These are phyloP conservation scores for Hirschfeldia incana DNA, from an alignment of 345 rosid genomes.

Conservation along the genomic window DNA sequence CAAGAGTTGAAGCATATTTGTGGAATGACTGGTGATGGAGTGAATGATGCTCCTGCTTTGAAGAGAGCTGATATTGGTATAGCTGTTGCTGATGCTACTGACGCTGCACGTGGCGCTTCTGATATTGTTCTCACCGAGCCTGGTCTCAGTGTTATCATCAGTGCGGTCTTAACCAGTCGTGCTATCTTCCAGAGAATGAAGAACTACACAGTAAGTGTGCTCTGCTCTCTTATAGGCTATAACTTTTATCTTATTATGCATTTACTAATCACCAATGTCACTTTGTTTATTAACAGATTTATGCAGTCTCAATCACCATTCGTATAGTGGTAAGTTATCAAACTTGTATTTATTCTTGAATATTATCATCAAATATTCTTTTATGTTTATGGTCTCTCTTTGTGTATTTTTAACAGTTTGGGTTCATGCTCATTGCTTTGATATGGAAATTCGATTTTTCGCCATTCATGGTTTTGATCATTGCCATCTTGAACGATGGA, in stretches of 20 bases:
- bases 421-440: constrained; percentile 84
- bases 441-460: constrained; percentile 90
- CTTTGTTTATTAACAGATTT: constrained; percentile 42
- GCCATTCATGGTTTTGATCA: constrained; percentile 95
- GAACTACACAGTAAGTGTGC: constrained; percentile 49
- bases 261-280: not conserved
- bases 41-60: constrained; percentile 67
- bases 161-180: constrained; percentile 60
- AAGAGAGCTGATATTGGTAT: constrained; percentile 71
- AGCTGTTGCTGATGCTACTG: constrained; percentile 67
- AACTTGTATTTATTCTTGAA: constrained; percentile 7
- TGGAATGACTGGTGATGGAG: constrained; percentile 63
- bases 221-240: not conserved
- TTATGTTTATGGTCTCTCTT: not conserved
- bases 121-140: constrained; percentile 67
- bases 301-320: constrained; percentile 65
- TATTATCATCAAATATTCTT: not conserved
- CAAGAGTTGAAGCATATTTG: not conserved
- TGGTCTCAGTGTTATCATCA: constrained; percentile 62
- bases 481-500: constrained; percentile 91
- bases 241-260: not conserved
- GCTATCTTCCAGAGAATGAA: constrained; percentile 68
- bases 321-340: constrained; percentile 59
- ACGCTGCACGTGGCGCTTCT: constrained; percentile 63
- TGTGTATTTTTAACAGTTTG: constrained; percentile 49